These are phyloP conservation scores for Hyphodiscus sp. DNA, from an alignment of 2,329 filamentous ascomycete species.

Conservation along the genomic window DNA sequence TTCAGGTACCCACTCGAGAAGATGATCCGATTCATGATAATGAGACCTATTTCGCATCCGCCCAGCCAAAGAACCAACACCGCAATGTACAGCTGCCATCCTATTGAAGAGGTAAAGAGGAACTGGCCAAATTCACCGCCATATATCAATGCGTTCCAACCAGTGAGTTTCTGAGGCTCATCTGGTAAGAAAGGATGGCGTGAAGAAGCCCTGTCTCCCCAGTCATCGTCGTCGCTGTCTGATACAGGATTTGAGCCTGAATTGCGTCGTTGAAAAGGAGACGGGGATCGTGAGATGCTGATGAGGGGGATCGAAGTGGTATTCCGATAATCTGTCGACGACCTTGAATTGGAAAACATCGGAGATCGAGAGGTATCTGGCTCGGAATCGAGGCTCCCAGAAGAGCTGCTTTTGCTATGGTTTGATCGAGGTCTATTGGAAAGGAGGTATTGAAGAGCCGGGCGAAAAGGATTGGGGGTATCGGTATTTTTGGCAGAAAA, in stretches of 20 bases:
- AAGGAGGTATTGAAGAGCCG: conserved; percentile 33
- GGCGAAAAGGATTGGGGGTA: conserved; percentile 31
- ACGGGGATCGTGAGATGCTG: conserved; percentile 37
- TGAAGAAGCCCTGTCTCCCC: conserved; percentile 31
- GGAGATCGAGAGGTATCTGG: conserved; percentile 13
- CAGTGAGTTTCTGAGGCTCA: conserved; percentile 20
- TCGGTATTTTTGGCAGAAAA: conserved; percentile 28
- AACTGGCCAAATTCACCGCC: conserved; percentile 41
- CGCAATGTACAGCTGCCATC: conserved; percentile 42
- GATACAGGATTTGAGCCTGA: conserved; percentile 33
- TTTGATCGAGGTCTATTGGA: conserved; percentile 15
- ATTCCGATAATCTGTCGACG: conserved; percentile 30
- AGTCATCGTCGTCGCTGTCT: conserved; percentile 40
- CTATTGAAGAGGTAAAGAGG: conserved; percentile 39
- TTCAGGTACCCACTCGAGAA: conserved; percentile 35
- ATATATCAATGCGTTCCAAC: conserved; percentile 31
- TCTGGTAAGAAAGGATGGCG: conserved; percentile 28
- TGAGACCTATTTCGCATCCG: conserved; percentile 39
- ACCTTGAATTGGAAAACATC: conserved; percentile 23
- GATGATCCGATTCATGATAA: conserved; percentile 45
- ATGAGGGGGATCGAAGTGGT: conserved; percentile 35
- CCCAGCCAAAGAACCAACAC: conserved; percentile 42
- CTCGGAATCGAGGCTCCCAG: conserved; percentile 24
- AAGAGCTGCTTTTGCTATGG: conserved; percentile 20
- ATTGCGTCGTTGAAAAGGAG: conserved; percentile 37